Conservation (phyloP, 1,284 basidiomycete genomes). For the Austroboletus olivaceoglutinosus region DNA sequence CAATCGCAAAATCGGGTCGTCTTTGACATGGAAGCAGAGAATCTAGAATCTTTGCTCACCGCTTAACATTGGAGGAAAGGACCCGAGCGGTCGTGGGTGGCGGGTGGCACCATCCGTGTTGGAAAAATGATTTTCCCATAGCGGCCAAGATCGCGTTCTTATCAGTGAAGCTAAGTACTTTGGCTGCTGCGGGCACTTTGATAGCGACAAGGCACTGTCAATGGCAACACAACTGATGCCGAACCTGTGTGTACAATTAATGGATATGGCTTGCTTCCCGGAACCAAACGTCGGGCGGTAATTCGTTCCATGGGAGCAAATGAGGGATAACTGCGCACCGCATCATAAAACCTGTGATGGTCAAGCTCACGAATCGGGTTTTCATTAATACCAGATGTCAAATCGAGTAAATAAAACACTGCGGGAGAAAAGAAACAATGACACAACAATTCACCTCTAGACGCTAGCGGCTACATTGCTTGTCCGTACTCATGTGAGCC, state of each 20-base stretch:
- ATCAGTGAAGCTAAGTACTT: no score
- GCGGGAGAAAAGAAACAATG: slow-evolving; percentile 14
- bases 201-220: neutral
- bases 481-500: slow-evolving; percentile 33
- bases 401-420: slow-evolving; percentile 33
- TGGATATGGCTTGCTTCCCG: neutral
- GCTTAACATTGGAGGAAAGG: no score
- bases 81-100: no score
- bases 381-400: slow-evolving; percentile 13
- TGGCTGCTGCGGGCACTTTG: no score
- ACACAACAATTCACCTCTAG: slow-evolving; percentile 16
- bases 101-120: no score
- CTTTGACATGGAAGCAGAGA: no score
- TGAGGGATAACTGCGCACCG: neutral
- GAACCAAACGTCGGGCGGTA: neutral
- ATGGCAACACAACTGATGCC: neutral
- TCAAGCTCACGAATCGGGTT: slow-evolving; percentile 2
- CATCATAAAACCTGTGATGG: neutral
- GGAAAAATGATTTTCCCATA: no score
- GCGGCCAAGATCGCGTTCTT: no score
- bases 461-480: slow-evolving; percentile 28
- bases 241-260: neutral
- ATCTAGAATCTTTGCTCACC: no score
- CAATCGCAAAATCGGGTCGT: no score
- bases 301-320: neutral